Evolutionary conservation across 208 protist species (phyloP).

Genomic region (Acanthamoeba quina): DNA sequence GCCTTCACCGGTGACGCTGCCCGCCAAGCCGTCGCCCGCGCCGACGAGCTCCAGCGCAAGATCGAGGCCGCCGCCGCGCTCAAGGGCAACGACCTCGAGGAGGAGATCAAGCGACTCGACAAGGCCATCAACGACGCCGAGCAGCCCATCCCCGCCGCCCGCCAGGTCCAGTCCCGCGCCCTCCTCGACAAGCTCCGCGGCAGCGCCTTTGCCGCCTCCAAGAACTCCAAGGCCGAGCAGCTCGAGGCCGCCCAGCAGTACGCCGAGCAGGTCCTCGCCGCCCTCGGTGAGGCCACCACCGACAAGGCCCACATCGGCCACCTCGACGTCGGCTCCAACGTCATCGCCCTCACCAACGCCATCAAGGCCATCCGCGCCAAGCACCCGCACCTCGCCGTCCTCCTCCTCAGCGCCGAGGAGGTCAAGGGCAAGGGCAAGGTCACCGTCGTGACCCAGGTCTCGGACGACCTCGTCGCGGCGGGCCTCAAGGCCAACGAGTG

Average conservation of each 20-base stretch:
- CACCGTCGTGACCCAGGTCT: conserved; percentile 37
- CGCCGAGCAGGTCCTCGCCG: conserved; percentile 26
- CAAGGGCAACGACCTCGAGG: background rate
- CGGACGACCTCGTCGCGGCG: background rate
- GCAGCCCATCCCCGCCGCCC: conserved; percentile 54
- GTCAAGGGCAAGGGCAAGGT: conserved; percentile 49
- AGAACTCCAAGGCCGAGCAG: conserved; percentile 66
- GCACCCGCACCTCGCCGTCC: conserved; percentile 69
- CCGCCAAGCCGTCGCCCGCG: conserved; percentile 1
- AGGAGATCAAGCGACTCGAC: conserved; percentile 44
- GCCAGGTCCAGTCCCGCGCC: conserved; percentile 5
- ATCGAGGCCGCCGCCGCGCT: conserved; percentile 42
- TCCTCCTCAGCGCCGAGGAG: conserved; percentile 61
- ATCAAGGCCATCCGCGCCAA: conserved; percentile 72
- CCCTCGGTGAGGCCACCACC: conserved; percentile 24
- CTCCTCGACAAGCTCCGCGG: conserved; percentile 39
- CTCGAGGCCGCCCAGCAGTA: conserved; percentile 66
- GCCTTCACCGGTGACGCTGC: conserved; percentile 85
- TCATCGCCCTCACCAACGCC: conserved; percentile 65
- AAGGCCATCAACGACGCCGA: conserved; percentile 11
- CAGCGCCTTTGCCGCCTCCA: conserved; percentile 24
- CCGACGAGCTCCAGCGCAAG: conserved; percentile 48
- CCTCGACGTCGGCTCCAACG: conserved; percentile 59
- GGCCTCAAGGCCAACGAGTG: conserved; percentile 77
- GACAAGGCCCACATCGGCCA: conserved; percentile 31